phyloP scores from a whole-genome alignment of 2,329 filamentous ascomycete species.

The Tetracladium maxilliforme region DNA sequence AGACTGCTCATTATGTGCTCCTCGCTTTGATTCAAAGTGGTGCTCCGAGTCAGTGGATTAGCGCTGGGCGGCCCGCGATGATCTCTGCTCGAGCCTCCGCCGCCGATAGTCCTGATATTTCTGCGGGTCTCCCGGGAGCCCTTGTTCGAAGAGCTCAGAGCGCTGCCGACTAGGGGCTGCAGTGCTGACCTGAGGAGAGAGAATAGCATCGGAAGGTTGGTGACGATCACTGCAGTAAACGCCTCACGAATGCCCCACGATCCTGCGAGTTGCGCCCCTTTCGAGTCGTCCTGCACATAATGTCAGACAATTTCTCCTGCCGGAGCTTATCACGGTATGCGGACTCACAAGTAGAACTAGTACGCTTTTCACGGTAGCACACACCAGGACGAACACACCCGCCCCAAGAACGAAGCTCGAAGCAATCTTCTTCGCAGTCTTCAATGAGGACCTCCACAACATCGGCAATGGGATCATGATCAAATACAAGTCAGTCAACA shows the following conservation, averaged over 20 bases:
- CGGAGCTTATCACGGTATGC: slow-evolving; percentile 1
- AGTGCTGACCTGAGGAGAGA: slow-evolving; percentile 25
- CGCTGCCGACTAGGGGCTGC: slow-evolving; percentile 18
- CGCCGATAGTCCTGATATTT: slow-evolving; percentile 25
- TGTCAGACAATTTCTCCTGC: slow-evolving; percentile 2
- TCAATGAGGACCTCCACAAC: no score
- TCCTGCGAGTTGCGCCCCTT: slow-evolving; percentile 5
- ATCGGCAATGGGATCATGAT: no score
- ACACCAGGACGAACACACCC: no score
- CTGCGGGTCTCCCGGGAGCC: slow-evolving; percentile 20
- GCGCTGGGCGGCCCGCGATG: slow-evolving; percentile 15
- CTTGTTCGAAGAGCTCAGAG: slow-evolving; percentile 20
- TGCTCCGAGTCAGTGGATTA: slow-evolving; percentile 17
- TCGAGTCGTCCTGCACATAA: background rate
- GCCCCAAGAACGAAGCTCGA: no score
- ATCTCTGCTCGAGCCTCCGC: slow-evolving; percentile 13
- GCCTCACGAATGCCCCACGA: slow-evolving; percentile 2
- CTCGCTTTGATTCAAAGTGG: slow-evolving; percentile 25
- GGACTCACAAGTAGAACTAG: slow-evolving; percentile 3
- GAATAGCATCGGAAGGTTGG: slow-evolving; percentile 28
- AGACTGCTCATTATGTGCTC: slow-evolving; percentile 27
- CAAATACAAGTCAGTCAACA: no score
- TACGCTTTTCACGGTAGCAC: no score
- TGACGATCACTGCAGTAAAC: background rate
- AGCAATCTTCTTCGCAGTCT: no score